These are phyloP conservation scores for Phytophthora tubulina DNA, from an alignment of 352 stramenopile genomes.

Conservation along the genomic window DNA sequence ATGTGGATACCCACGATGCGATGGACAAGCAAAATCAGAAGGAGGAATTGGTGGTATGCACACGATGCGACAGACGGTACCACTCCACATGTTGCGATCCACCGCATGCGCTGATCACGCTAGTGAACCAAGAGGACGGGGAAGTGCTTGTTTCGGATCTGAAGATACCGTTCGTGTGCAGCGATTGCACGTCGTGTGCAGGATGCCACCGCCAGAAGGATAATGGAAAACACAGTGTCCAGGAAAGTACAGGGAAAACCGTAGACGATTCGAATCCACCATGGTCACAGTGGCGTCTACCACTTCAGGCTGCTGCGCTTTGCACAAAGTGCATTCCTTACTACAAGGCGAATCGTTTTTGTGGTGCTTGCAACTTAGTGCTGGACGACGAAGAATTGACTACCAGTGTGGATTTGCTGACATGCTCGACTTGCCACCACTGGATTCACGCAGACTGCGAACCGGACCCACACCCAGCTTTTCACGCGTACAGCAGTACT, in stretches of 20 bases:
- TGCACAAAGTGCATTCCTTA: slow-evolving; percentile 69
- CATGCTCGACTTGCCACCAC: slow-evolving; percentile 80
- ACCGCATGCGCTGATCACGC: slow-evolving; percentile 64
- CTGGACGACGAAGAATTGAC: slow-evolving; percentile 56
- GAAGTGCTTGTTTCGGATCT: slow-evolving; percentile 69
- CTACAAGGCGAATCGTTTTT: slow-evolving; percentile 81
- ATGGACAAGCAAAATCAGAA: slow-evolving; percentile 3
- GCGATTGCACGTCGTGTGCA: slow-evolving; percentile 66
- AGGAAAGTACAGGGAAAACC: neutral
- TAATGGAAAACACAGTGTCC: neutral
- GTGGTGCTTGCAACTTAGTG: slow-evolving; percentile 68
- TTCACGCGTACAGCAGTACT: slow-evolving; percentile 45
- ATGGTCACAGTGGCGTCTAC: slow-evolving; percentile 84
- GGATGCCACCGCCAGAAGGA: slow-evolving; percentile 52
- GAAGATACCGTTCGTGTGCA: slow-evolving; percentile 77
- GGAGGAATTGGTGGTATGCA: slow-evolving; percentile 66
- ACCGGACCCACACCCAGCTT: slow-evolving; percentile 69
- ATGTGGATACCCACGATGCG: slow-evolving; percentile 20
- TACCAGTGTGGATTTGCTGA: slow-evolving; percentile 63
- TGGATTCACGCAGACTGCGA: slow-evolving; percentile 89
- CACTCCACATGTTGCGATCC: slow-evolving; percentile 85
- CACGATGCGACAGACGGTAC: slow-evolving; percentile 60
- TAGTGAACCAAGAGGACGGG: slow-evolving; percentile 66
- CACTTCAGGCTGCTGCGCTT: slow-evolving; percentile 67
- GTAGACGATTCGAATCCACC: neutral